Evolutionary conservation across 1,139 yeast genomes (phyloP).

Genomic region (Pichia sp.): DNA sequence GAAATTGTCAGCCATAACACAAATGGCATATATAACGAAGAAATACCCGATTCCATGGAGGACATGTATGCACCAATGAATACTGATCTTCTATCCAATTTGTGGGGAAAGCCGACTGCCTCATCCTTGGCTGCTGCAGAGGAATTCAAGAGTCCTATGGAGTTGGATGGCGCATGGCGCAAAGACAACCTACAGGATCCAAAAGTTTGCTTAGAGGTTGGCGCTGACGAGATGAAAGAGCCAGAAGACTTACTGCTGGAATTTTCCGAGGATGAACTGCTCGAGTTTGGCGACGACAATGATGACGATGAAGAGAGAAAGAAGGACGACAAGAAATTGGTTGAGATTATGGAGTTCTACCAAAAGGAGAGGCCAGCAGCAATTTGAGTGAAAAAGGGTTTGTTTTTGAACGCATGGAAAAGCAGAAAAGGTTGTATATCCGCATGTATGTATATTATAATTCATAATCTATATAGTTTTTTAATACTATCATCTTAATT

Average conservation of each 20-base stretch:
- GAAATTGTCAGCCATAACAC: slow-evolving; percentile 33
- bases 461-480: not conserved
- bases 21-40: slow-evolving; percentile 12
- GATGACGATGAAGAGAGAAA: slow-evolving; percentile 8
- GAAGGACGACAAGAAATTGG: slow-evolving; percentile 17
- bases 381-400: not conserved
- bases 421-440: not conserved
- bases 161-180: slow-evolving; percentile 2
- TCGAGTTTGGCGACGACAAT: slow-evolving; percentile 5
- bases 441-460: slow-evolving; percentile 3
- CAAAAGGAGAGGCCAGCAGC: slow-evolving; percentile 5
- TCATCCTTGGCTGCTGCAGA: slow-evolving; percentile 10
- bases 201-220: slow-evolving; percentile 14
- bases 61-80: slow-evolving; percentile 16
- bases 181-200: not conserved
- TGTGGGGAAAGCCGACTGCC: slow-evolving; percentile 19
- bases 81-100: slow-evolving; percentile 17
- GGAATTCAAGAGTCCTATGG: slow-evolving; percentile 25
- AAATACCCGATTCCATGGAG: slow-evolving; percentile 14
- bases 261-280: slow-evolving; percentile 26
- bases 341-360: slow-evolving; percentile 23
- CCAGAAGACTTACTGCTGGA: slow-evolving; percentile 21
- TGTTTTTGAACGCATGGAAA: not conserved
- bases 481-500: not conserved
- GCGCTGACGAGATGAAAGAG: slow-evolving; percentile 10